Base-by-base conservation (phyloP, 768 basidiomycete species). In the Boletus patriciae region DNA sequence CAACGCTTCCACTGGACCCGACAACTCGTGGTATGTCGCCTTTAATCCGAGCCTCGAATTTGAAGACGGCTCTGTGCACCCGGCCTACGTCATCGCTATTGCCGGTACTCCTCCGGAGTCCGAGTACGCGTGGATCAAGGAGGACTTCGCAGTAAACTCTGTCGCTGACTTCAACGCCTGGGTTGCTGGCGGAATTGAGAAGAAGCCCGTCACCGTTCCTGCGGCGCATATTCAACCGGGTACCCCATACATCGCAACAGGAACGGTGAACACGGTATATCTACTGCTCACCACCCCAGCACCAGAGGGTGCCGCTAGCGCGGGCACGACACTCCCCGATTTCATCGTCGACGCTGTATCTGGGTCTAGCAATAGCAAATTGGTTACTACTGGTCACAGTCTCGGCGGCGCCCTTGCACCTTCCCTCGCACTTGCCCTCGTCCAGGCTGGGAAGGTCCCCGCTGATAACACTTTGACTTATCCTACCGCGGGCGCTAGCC, bases 391-490 rank as follows among this genome's bases (percentile, higher is more conserved):
- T 0, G 63, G 64, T 3, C 50, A 55, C 27, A 59, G 54, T 50
- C 59, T 65, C 25, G 59, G 56, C 6, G 57, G 54, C 6, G 34
- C 51, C 2, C 54, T 65, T 38, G 47, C 57, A 21, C 38, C 64
- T 19, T 53, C 58, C 34, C 31, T 63, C 15, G 58, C 64, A 2
- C 54, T 66, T n/a, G 27, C 60, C 18, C 49, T 65, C 0, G 54
- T 58, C 9, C 0, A 2, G 2, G 29, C 60, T 8, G n/a, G 37
- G 9, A 11, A 16, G 15, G 19, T 62, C 25, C 21, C 46, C 21
- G 45, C 11, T 2, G 27, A 70, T 95, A 92, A 61, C 16, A 44
- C 49, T 9, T 21, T 65, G 3, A 53, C 51, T 2, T 65, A 65
- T 34, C 46, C 43, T 9, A 6, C 19, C 21, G 63, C 57, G 9